Percentiles rank a stretch among this genome's conserved stretches.
Conservation (phyloP, 495 filamentous ascomycete species). For the Hypoxylon perforatum region DNA sequence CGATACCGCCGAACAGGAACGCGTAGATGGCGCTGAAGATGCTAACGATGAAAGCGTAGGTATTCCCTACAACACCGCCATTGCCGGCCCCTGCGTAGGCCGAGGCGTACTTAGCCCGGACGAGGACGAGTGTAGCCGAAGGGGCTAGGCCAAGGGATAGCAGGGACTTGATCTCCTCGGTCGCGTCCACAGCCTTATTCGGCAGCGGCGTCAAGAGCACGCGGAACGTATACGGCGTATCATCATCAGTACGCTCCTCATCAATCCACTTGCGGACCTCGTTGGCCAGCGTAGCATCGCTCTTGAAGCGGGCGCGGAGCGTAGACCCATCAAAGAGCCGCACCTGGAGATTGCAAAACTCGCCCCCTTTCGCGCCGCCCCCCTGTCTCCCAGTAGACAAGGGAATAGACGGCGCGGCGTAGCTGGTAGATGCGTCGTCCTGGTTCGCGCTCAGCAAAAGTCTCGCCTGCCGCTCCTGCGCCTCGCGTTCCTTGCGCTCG, state of each 20-base stretch:
- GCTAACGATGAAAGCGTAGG: slow-evolving; percentile 58
- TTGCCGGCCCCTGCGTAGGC: slow-evolving; percentile 62
- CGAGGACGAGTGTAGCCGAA: slow-evolving; percentile 83
- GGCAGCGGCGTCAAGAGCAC: slow-evolving; percentile 83
- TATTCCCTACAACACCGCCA: slow-evolving; percentile 40
- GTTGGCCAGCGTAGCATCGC: slow-evolving; percentile 68
- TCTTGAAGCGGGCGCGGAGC: slow-evolving; percentile 76
- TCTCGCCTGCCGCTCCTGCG: slow-evolving; percentile 56
- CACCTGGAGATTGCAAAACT: slow-evolving; percentile 76
- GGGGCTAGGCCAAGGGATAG: slow-evolving; percentile 76
- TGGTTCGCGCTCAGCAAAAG: slow-evolving; percentile 16
- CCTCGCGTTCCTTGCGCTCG: slow-evolving; percentile 66
- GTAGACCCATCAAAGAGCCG: slow-evolving; percentile 86
- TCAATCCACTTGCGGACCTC: slow-evolving; percentile 86
- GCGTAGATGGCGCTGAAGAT: slow-evolving; percentile 68
- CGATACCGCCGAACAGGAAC: slow-evolving; percentile 44
- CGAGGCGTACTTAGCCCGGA: slow-evolving; percentile 72
- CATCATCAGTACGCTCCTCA: slow-evolving; percentile 50
- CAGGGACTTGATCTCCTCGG: slow-evolving; percentile 77
- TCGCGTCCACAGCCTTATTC: slow-evolving; percentile 74
- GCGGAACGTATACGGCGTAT: slow-evolving; percentile 80
- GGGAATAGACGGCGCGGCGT: slow-evolving; percentile 1
- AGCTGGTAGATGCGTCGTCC: neutral
- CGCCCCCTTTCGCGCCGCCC: slow-evolving; percentile 25
- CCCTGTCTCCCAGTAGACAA: slow-evolving; percentile 14